Conservation (phyloP, 768 basidiomycete genomes). For the Austroboletus festivus region DNA sequence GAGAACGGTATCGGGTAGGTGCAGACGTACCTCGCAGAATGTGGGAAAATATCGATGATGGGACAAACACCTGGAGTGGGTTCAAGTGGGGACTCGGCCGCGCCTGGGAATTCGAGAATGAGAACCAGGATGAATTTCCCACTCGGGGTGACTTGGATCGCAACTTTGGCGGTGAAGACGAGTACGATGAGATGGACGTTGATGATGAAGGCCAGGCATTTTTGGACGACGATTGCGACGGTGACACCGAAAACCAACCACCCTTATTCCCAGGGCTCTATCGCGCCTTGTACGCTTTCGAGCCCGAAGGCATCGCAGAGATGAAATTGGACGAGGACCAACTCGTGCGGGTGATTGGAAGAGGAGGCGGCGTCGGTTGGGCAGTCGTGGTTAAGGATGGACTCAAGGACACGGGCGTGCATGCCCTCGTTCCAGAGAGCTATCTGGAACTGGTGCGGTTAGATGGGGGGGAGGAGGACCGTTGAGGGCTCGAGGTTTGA, state of each 20-base stretch:
- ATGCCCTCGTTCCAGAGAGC: conserved; percentile 78
- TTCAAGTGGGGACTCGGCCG: conserved; percentile 44
- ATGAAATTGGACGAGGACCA: conserved; percentile 79
- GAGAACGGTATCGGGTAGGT: conserved; percentile 1
- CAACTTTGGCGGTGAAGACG: conserved; percentile 42
- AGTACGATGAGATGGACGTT: conserved; percentile 22
- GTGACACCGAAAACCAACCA: conserved; percentile 25
- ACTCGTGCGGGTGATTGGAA: conserved; percentile 65
- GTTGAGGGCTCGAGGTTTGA: conserved; percentile 1
- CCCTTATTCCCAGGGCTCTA: conserved; percentile 68
- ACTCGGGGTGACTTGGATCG: conserved; percentile 43
- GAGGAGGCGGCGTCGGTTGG: conserved; percentile 81
- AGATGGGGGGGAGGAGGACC: conserved; percentile 23
- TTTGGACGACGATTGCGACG: conserved; percentile 19
- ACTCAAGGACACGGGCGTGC: conserved; percentile 37
- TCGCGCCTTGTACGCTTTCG: conserved; percentile 73
- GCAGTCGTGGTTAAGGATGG: conserved; percentile 58
- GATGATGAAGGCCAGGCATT: conserved; percentile 35
- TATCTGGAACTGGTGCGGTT: conserved; percentile 61
- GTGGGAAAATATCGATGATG: conserved; percentile 29
- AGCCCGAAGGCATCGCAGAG: conserved; percentile 79
- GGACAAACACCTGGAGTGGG: conserved; percentile 32
- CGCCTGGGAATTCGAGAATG: conserved; percentile 39
- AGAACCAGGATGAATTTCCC: conserved; percentile 31
- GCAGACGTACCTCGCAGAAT: not conserved